These are phyloP conservation scores for Oryza brachyantha DNA, from an alignment of 176 grass and related monocot genomes.

Conservation along the genomic window DNA sequence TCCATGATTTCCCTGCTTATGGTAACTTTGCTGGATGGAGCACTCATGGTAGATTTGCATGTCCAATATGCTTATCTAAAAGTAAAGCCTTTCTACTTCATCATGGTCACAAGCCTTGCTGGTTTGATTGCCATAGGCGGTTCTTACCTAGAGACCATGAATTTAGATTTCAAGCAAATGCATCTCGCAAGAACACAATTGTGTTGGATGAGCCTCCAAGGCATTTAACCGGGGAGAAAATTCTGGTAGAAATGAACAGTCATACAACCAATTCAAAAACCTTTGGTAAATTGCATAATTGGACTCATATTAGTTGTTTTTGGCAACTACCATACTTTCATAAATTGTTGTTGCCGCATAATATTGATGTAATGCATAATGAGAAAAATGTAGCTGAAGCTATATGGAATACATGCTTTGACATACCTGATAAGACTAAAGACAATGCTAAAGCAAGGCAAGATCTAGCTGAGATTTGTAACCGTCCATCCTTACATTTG, in stretches of 20 bases:
- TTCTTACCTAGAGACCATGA: neutral
- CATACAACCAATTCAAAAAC: neutral
- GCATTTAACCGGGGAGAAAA: neutral
- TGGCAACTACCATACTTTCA: neutral
- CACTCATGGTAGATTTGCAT: neutral
- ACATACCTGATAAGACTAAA: neutral
- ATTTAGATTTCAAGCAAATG: neutral
- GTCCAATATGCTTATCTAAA: neutral
- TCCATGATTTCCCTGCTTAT: neutral
- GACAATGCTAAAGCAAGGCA: neutral
- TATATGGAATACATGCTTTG: too few species aligned
- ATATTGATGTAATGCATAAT: too few species aligned
- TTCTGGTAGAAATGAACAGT: neutral
- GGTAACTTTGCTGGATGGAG: slow-evolving; percentile 6
- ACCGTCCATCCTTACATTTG: neutral
- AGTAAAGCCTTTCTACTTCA: neutral
- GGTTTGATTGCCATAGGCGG: too few species aligned
- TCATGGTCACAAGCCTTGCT: neutral
- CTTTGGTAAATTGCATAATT: neutral
- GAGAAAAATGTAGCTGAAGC: too few species aligned
- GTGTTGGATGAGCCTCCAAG: neutral
- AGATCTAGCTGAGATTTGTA: neutral
- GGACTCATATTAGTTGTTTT: neutral
- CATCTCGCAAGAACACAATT: slow-evolving; percentile 5
- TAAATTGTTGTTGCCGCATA: too few species aligned